Evolutionary conservation across 2,329 filamentous ascomycete genomes (phyloP).

Genomic region (Trichoderma sp.): DNA sequence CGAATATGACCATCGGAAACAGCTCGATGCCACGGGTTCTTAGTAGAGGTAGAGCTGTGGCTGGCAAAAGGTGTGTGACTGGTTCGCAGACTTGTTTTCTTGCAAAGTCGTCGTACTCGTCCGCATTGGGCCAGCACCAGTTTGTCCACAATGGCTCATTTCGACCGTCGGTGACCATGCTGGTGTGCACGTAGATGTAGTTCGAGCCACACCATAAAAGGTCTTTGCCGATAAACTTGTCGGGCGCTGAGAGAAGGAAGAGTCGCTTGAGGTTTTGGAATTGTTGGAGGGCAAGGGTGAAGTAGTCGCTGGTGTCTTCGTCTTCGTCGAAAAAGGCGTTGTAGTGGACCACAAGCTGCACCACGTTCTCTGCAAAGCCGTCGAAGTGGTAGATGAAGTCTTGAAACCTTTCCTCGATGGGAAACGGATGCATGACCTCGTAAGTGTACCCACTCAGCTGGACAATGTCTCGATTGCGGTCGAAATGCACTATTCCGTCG

Average conservation of each 20-base stretch:
- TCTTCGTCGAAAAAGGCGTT: conserved; percentile 15
- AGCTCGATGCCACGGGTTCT: conserved; percentile 27
- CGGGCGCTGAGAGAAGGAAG: conserved; percentile 27
- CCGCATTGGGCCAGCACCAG: conserved; percentile 40
- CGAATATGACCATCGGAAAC: conserved; percentile 39
- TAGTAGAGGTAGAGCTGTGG: background rate
- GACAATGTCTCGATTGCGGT: conserved; percentile 38
- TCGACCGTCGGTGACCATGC: conserved; percentile 33
- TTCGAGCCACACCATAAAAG: conserved; percentile 40
- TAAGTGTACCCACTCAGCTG: conserved; percentile 28
- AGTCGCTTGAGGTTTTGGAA: conserved; percentile 35
- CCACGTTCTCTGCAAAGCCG: conserved; percentile 35
- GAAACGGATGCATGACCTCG: background rate
- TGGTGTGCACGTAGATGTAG: conserved; percentile 33
- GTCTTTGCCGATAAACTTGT: background rate
- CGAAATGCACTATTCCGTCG: conserved; percentile 35
- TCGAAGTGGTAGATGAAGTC: conserved; percentile 29
- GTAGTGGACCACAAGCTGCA: conserved; percentile 34
- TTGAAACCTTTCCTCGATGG: background rate
- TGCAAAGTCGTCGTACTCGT: conserved; percentile 36
- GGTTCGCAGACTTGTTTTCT: conserved; percentile 30
- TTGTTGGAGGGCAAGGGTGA: conserved; percentile 12
- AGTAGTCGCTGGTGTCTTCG: background rate
- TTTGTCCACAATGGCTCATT: conserved; percentile 34
- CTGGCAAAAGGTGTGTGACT: background rate